Conservation (phyloP, 2,329 filamentous ascomycete genomes). For the Cyclaneusma minus region DNA sequence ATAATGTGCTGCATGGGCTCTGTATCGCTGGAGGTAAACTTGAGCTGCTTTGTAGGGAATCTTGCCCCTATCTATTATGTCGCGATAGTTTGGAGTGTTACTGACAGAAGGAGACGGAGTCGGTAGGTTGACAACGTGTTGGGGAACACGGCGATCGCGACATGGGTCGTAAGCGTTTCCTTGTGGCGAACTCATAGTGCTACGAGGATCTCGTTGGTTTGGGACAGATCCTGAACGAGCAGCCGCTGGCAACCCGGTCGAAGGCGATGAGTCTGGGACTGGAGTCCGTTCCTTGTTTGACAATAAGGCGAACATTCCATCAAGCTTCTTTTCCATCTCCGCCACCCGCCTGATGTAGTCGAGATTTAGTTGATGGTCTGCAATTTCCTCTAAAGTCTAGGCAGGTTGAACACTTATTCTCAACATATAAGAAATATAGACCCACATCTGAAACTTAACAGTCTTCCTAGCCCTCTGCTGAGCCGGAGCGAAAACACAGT, state of each 20-base stretch:
- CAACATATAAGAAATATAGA: background rate
- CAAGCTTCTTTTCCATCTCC: conserved; percentile 19
- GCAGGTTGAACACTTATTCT: conserved; percentile 18
- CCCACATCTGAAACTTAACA: background rate
- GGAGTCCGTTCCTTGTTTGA: conserved; percentile 7
- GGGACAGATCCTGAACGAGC: too few species aligned
- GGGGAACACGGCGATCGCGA: too few species aligned
- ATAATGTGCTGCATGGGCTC: conserved; percentile 5
- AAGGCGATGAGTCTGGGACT: conserved; percentile 9
- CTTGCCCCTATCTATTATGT: too few species aligned
- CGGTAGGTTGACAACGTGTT: too few species aligned
- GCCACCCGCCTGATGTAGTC: conserved; percentile 13
- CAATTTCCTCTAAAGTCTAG: conserved; percentile 30
- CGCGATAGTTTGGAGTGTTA: too few species aligned
- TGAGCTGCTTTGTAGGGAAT: too few species aligned
- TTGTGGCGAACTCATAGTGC: too few species aligned
- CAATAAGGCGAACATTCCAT: conserved; percentile 9
- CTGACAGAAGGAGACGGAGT: too few species aligned
- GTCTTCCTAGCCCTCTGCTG: background rate
- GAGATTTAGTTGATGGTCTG: conserved; percentile 22
- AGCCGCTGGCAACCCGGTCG: conserved; percentile 17
- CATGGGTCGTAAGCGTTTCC: too few species aligned
- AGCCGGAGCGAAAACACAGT: conserved; percentile 2
- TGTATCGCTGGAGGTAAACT: too few species aligned
- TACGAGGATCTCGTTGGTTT: too few species aligned